Evolutionary conservation across 495 filamentous ascomycete genomes (phyloP).

Genomic region (Talaromyces nanjingensis): DNA sequence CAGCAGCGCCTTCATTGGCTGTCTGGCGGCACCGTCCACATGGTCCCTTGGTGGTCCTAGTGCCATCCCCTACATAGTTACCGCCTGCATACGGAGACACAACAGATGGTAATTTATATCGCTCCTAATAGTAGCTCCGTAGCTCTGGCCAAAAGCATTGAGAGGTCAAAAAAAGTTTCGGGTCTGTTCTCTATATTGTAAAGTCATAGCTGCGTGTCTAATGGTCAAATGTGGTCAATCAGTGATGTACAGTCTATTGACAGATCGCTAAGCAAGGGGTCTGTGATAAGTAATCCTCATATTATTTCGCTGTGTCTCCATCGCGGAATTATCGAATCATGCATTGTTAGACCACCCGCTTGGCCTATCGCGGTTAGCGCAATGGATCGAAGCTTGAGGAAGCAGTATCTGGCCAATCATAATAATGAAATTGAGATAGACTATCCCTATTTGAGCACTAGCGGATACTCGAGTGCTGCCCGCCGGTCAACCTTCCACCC

Average conservation of each 20-base stretch:
- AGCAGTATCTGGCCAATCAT: not conserved
- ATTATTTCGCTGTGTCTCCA: not conserved
- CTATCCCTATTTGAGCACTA: not conserved
- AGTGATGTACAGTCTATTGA: not conserved
- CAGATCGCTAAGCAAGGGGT: not conserved
- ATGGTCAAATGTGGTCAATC: not conserved
- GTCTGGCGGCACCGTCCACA: not conserved
- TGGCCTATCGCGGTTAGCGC: not conserved
- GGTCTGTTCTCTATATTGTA: too few relatives aligned
- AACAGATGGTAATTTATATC: not conserved
- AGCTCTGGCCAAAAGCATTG: not conserved
- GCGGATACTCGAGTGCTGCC: not conserved
- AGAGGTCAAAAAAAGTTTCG: not conserved
- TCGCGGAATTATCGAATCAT: not conserved
- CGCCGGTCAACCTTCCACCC: not conserved
- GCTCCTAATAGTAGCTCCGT: not conserved
- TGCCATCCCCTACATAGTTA: too few relatives aligned
- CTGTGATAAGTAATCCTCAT: too few relatives aligned
- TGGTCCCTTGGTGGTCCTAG: not conserved
- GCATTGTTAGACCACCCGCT: not conserved
- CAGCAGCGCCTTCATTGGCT: not conserved
- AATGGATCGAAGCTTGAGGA: not conserved
- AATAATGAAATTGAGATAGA: not conserved
- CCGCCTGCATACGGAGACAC: too few relatives aligned
- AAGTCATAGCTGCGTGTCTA: not conserved